A percentile compares a stretch with the other conserved stretches of the same genome.
Conservation (phyloP, 768 basidiomycete genomes). For the Austroboletus eburneus region DNA sequence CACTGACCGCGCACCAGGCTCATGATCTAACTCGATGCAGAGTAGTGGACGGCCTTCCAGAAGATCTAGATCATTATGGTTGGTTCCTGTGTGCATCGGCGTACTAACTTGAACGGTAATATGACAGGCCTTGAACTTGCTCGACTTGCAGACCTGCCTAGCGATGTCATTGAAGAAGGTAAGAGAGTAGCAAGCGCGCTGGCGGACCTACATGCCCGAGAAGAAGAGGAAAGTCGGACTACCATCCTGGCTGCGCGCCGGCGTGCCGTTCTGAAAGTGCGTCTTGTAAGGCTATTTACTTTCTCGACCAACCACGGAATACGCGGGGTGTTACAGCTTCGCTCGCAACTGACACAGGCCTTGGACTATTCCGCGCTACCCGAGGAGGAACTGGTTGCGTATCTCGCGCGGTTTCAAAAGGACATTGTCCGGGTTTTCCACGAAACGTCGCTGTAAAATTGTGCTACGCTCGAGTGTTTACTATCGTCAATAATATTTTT, state of each 20-base stretch:
- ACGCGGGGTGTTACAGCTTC: too few relatives aligned
- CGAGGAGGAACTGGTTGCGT: constrained; percentile 60
- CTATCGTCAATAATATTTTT: constrained; percentile 2
- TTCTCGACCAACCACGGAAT: too few relatives aligned
- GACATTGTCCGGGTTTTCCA: constrained; percentile 55
- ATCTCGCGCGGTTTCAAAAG: constrained; percentile 65
- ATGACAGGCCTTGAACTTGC: constrained; percentile 83
- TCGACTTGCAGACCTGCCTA: constrained; percentile 79
- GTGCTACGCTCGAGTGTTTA: constrained; percentile 2
- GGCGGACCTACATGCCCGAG: constrained; percentile 49
- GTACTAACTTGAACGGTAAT: neutral
- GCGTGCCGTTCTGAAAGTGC: constrained; percentile 66
- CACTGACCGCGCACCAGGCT: neutral
- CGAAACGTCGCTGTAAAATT: constrained; percentile 13
- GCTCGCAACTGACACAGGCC: constrained; percentile 71
- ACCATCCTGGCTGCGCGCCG: constrained; percentile 56
- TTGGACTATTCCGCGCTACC: constrained; percentile 70
- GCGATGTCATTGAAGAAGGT: constrained; percentile 61
- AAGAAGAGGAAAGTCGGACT: constrained; percentile 60
- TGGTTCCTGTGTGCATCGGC: constrained; percentile 6
- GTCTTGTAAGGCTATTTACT: too few relatives aligned
- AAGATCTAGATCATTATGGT: constrained; percentile 74
- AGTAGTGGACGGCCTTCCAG: constrained; percentile 67
- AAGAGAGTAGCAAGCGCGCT: constrained; percentile 58
- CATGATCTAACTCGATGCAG: constrained; percentile 33